Evolutionary conservation across 306 rosid species (phyloP), one percentile per base, ranked within the genome.

Genomic region (Glycyrrhiza uralensis): DNA sequence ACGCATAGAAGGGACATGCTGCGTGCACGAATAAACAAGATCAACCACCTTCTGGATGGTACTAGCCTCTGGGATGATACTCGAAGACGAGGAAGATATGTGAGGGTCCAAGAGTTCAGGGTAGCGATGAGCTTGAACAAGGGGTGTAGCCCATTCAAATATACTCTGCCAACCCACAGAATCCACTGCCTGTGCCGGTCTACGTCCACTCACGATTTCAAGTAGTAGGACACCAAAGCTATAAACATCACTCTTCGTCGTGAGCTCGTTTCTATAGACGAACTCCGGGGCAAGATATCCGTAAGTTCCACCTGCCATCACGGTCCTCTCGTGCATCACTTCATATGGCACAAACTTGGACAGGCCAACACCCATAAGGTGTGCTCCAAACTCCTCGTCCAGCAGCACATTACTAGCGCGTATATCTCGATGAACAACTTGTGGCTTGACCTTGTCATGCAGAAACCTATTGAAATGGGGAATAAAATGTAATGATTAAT

Each of bases 401-500:
- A 94, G 89, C 30, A 94, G 90, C 26, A 94, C 99, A 51, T 94
- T 94, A 79, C 96, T 91, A 56, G 93, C 91, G 5, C 99, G 89
- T 64, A 94, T 91, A 79, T 94, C 97, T 41, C 96, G 99, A 64
- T 94, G 99, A 76, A 94, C 99, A 49, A 89, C 99, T 15, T 91
- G 95, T 9, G 99, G 99, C 81, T 91, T 94, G 33, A 91, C 99
- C 87, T 94, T 94, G 91, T 94, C 99, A 65, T 94, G 99, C 42
- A 94, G 87, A 80, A 94, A 94, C 74, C 99, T 94, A 84, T 80
- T 32, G 50, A 78, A 67, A 74, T 39, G 49, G 18, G 12, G 36
- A 3, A 1, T 62, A n/a, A 61, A 33, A 3, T 18, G 26, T 4
- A 5, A 19, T 28, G 38, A 45, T 41, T 52, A 71, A 57, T 42